Conservation (phyloP, 2,329 filamentous ascomycete genomes). For the Colletotrichum viniferum region DNA sequence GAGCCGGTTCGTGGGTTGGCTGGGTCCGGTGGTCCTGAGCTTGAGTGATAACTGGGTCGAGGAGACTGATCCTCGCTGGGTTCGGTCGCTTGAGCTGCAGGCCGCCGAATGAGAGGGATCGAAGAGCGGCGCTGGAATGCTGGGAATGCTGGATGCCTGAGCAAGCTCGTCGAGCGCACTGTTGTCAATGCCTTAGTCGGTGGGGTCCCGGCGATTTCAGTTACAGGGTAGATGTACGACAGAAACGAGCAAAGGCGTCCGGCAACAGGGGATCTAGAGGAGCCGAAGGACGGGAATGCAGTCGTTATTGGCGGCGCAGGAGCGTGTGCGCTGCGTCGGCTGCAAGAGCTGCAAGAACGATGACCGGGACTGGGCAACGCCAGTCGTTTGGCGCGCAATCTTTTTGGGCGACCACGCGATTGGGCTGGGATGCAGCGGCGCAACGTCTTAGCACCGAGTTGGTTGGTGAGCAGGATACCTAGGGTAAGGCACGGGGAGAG, state of each 20-base stretch:
- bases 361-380: neutral
- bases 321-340: constrained; percentile 8
- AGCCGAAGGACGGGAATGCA: constrained; percentile 10
- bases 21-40: constrained; percentile 18
- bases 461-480: neutral
- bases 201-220: neutral
- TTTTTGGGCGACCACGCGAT: constrained; percentile 1
- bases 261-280: constrained; percentile 12
- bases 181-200: constrained; percentile 17
- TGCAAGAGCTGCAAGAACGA: neutral
- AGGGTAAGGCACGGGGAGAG: neutral
- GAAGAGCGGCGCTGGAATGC: constrained; percentile 9
- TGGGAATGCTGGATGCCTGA: constrained; percentile 8
- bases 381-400: constrained; percentile 3
- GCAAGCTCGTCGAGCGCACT: constrained; percentile 13
- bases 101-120: constrained; percentile 9
- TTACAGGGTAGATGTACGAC: neutral
- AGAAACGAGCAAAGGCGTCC: neutral
- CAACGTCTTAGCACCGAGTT: neutral
- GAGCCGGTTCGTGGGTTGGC: constrained; percentile 11
- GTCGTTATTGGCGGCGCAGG: constrained; percentile 20
- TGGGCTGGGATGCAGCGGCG: constrained; percentile 11
- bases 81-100: constrained; percentile 10
- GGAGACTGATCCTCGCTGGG: constrained; percentile 14
- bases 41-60: constrained; percentile 16